phyloP scores from a whole-genome alignment of 345 rosid species.

The Populus pruinosa region DNA sequence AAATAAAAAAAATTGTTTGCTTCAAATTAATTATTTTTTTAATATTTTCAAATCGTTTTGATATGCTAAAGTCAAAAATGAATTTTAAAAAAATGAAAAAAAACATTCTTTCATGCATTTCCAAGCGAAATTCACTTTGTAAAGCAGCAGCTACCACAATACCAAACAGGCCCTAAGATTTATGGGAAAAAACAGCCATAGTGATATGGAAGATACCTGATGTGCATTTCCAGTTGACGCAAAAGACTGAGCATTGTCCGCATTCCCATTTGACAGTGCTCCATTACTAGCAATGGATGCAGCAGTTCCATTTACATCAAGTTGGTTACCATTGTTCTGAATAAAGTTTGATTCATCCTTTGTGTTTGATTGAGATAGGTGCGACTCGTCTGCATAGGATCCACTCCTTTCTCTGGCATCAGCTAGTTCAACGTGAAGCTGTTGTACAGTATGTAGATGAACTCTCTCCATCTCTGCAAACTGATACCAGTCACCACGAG shows the following conservation, averaged over 20 bases:
- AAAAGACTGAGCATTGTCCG: constrained; percentile 42
- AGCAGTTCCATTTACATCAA: constrained; percentile 46
- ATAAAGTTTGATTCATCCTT: constrained; percentile 51
- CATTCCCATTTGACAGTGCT: constrained; percentile 47
- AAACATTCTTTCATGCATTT: too few species aligned
- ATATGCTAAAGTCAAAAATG: too few species aligned
- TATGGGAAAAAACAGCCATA: background rate
- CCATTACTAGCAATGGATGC: constrained; percentile 31
- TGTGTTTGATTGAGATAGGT: constrained; percentile 41
- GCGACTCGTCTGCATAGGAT: constrained; percentile 54
- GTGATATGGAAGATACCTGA: constrained; percentile 40
- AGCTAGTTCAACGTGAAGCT: constrained; percentile 80
- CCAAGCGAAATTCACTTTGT: too few species aligned
- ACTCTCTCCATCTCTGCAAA: constrained; percentile 86
- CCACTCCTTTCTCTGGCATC: constrained; percentile 68
- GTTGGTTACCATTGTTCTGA: constrained; percentile 50
- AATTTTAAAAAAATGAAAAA: too few species aligned
- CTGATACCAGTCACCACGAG: constrained; percentile 39
- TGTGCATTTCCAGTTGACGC: constrained; percentile 44
- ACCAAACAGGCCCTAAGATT: background rate
- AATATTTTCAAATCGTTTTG: too few species aligned
- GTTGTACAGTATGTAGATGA: constrained; percentile 78
- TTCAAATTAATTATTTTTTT: too few species aligned
- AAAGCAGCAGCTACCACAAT: too few species aligned
- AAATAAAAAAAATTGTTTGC: too few species aligned